Conservation (phyloP, 805 yeast species). For the Hyphopichia homilentoma region DNA sequence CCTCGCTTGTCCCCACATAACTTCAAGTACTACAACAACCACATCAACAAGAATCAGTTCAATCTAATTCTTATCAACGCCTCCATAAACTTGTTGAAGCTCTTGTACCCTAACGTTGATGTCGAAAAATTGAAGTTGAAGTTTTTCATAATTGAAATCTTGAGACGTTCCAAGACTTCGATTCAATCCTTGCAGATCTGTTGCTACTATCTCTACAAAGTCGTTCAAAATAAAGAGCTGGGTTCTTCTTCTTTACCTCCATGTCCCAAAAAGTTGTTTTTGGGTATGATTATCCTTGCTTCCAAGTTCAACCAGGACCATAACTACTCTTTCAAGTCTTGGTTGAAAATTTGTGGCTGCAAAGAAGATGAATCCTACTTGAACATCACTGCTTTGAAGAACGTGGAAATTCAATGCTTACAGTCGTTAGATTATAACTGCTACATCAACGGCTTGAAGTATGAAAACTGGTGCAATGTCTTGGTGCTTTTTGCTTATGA, state of each 20-base stretch:
- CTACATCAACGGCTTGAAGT: constrained; percentile 47
- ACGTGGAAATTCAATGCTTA: constrained; percentile 53
- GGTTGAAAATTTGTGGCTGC: constrained; percentile 72
- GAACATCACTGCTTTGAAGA: constrained; percentile 43
- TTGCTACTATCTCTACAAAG: constrained; percentile 56
- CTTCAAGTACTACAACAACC: constrained; percentile 35
- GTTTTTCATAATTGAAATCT: constrained; percentile 43
- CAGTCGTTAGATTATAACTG: constrained; percentile 53
- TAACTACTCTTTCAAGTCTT: constrained; percentile 62
- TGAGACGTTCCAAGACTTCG: constrained; percentile 40
- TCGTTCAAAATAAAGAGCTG: constrained; percentile 24
- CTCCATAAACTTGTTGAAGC: constrained; percentile 30
- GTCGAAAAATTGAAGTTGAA: constrained; percentile 20
- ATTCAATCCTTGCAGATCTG: constrained; percentile 62
- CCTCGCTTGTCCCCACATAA: constrained; percentile 26
- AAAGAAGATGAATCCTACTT: constrained; percentile 26
- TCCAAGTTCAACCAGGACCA: constrained; percentile 72
- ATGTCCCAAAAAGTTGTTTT: constrained; percentile 65
- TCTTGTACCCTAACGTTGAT: constrained; percentile 21
- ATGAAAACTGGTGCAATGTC: constrained; percentile 45
- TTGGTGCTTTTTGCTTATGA: constrained; percentile 41
- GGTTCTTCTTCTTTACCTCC: constrained; percentile 10
- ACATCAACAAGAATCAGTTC: constrained; percentile 38
- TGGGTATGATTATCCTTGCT: constrained; percentile 66
- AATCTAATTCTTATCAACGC: constrained; percentile 36